phyloP scores from a whole-genome alignment of 495 filamentous ascomycete species.

The Ascodesmis nigricans region DNA sequence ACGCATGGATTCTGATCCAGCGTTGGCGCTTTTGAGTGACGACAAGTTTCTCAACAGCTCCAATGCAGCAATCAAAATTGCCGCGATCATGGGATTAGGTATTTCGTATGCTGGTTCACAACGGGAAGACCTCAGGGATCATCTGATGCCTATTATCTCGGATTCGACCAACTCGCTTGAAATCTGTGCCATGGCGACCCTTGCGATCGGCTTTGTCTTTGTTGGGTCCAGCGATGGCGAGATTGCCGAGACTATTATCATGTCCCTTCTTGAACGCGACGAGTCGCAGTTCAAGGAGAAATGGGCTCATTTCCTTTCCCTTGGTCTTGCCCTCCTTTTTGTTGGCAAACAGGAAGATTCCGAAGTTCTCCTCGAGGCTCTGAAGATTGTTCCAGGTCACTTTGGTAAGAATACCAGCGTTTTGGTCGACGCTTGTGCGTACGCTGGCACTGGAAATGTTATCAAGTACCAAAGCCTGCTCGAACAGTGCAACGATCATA shows the following conservation, averaged over 20 bases:
- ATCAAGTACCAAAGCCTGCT: constrained; percentile 90
- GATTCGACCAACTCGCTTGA: constrained; percentile 77
- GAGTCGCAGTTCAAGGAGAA: constrained; percentile 86
- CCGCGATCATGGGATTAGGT: constrained; percentile 86
- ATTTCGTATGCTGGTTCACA: constrained; percentile 83
- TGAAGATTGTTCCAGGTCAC: constrained; percentile 88
- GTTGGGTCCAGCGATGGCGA: constrained; percentile 79
- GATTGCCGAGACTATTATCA: constrained; percentile 70
- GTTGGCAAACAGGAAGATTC: constrained; percentile 95
- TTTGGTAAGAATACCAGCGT: constrained; percentile 80
- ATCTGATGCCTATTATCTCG: constrained; percentile 64
- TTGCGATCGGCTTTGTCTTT: constrained; percentile 74
- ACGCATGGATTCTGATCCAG: constrained; percentile 64
- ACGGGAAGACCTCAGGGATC: constrained; percentile 57
- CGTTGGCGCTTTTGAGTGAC: constrained; percentile 63
- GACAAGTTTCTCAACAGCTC: constrained; percentile 53
- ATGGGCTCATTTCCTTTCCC: constrained; percentile 89
- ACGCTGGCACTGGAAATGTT: constrained; percentile 91
- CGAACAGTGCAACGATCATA: constrained; percentile 91
- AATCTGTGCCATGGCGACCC: constrained; percentile 83
- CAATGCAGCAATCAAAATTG: constrained; percentile 48
- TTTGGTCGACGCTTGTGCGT: constrained; percentile 85
- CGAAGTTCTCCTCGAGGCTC: constrained; percentile 78
- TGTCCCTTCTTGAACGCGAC: constrained; percentile 42
- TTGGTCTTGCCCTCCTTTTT: constrained; percentile 82